Percentiles rank a stretch among this genome's conserved stretches.
These are phyloP conservation scores for Sambucus nigra DNA, from an alignment of 129 eudicot genomes.

Conservation along the genomic window DNA sequence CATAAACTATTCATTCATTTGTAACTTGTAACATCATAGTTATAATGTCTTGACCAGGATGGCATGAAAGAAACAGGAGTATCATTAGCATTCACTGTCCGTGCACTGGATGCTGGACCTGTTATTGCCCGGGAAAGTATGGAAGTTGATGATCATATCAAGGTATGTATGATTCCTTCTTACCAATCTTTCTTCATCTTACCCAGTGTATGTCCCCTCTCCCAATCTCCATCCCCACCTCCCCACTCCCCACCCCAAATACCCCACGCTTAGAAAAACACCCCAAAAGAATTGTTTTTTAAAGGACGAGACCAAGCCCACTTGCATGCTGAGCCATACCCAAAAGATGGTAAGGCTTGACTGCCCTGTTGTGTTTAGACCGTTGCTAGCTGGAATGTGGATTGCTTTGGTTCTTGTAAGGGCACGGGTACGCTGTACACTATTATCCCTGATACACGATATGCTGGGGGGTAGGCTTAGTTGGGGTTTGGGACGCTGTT, in stretches of 20 bases:
- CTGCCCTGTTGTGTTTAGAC: too few species aligned
- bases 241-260: background rate
- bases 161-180: constrained; percentile 27
- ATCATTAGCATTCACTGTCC: constrained; percentile 80
- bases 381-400: too few species aligned
- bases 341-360: too few species aligned
- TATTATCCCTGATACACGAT: too few species aligned
- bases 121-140: constrained; percentile 55
- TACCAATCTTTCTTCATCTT: background rate
- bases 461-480: too few species aligned
- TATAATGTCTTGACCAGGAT: constrained; percentile 37
- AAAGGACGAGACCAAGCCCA: too few species aligned
- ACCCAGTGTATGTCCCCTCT: background rate
- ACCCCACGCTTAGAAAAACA: too few species aligned
- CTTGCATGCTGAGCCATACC: too few species aligned
- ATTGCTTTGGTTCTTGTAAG: too few species aligned
- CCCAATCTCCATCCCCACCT: background rate
- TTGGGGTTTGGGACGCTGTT: too few species aligned
- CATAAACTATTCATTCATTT: background rate
- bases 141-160: constrained; percentile 65
- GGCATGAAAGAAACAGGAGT: constrained; percentile 95
- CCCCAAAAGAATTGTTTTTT: too few species aligned
- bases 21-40: background rate
- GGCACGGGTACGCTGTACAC: too few species aligned
- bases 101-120: constrained; percentile 90